A percentile compares a stretch with the other conserved stretches of the same genome.
Evolutionary conservation across 805 yeast species (phyloP).

Genomic region (Torulaspora delbrueckii): DNA sequence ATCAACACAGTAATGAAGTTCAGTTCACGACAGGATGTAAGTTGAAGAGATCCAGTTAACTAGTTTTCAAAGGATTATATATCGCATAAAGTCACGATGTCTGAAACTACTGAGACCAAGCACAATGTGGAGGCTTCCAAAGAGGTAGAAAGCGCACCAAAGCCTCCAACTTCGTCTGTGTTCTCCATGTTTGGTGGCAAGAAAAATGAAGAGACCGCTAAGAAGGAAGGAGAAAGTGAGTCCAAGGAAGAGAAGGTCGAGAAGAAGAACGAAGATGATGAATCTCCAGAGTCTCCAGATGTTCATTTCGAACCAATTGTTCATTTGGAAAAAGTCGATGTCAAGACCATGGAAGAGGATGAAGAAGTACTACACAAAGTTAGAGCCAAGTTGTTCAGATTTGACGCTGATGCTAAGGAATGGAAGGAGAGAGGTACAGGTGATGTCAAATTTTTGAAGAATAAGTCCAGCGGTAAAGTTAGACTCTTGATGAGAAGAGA

Average conservation of each 20-base stretch:
- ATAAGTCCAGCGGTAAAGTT: conserved; percentile 73
- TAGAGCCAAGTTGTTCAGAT: conserved; percentile 92
- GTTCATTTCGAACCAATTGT: conserved; percentile 97
- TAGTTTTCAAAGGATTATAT: background rate
- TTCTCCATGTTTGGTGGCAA: conserved; percentile 95
- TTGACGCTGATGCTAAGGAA: conserved; percentile 76
- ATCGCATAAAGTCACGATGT: conserved; percentile 13
- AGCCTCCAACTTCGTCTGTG: conserved; percentile 74
- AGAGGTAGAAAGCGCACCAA: conserved; percentile 28
- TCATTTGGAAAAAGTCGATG: conserved; percentile 90
- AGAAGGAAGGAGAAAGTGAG: conserved; percentile 25
- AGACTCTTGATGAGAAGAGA: conserved; percentile 98
- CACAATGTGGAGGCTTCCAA: conserved; percentile 19
- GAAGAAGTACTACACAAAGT: conserved; percentile 80
- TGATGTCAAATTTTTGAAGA: conserved; percentile 91
- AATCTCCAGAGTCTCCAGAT: conserved; percentile 40
- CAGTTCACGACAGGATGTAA: background rate
- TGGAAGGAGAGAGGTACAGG: conserved; percentile 99
- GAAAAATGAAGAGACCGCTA: conserved; percentile 50
- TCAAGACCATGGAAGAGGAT: conserved; percentile 90
- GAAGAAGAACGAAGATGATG: conserved; percentile 37
- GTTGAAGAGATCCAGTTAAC: background rate
- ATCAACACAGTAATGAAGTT: background rate
- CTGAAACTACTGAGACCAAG: conserved; percentile 19
- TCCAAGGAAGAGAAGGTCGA: conserved; percentile 25